A percentile compares a stretch with the other conserved stretches of the same genome.
Evolutionary conservation across 2,329 filamentous ascomycete species (phyloP).

Genomic region (Aphanocladium album): DNA sequence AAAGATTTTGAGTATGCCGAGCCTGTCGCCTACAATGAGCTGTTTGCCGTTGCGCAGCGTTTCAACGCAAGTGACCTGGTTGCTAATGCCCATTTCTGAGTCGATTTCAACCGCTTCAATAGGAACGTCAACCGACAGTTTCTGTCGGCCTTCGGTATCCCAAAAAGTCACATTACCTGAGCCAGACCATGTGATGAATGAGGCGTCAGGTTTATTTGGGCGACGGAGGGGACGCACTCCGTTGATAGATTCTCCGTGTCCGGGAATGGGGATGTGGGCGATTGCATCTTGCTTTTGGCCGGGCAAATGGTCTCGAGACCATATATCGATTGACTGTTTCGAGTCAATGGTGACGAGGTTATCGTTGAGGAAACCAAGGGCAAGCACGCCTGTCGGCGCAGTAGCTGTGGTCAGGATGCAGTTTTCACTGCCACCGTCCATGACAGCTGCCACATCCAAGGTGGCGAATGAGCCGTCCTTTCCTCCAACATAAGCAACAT

Average conservation of each 20-base stretch:
- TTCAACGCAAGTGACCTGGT: slow-evolving; percentile 56
- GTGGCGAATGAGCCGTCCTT: slow-evolving; percentile 55
- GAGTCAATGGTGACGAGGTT: slow-evolving; percentile 72
- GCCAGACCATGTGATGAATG: slow-evolving; percentile 86
- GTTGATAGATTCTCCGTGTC: slow-evolving; percentile 60
- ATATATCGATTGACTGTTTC: slow-evolving; percentile 68
- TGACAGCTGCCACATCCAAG: slow-evolving; percentile 45
- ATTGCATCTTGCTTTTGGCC: slow-evolving; percentile 32
- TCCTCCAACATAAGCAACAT: slow-evolving; percentile 63
- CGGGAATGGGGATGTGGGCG: slow-evolving; percentile 53
- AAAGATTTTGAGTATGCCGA: slow-evolving; percentile 72
- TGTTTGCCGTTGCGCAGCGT: slow-evolving; percentile 57
- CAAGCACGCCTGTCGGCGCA: slow-evolving; percentile 48
- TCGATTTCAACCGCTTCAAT: slow-evolving; percentile 57
- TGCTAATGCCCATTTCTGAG: slow-evolving; percentile 47
- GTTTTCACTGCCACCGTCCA: slow-evolving; percentile 33
- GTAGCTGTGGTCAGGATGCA: slow-evolving; percentile 36
- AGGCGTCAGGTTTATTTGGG: slow-evolving; percentile 57
- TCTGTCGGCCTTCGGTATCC: slow-evolving; percentile 66
- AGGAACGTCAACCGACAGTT: slow-evolving; percentile 58
- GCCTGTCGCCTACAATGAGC: slow-evolving; percentile 79
- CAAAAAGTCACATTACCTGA: slow-evolving; percentile 79
- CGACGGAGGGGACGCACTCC: slow-evolving; percentile 65
- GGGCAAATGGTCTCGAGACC: slow-evolving; percentile 42
- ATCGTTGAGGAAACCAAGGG: slow-evolving; percentile 62